Evolutionary conservation across 2,329 filamentous ascomycete genomes (phyloP).

Genomic region (Pezicula carpinea): DNA sequence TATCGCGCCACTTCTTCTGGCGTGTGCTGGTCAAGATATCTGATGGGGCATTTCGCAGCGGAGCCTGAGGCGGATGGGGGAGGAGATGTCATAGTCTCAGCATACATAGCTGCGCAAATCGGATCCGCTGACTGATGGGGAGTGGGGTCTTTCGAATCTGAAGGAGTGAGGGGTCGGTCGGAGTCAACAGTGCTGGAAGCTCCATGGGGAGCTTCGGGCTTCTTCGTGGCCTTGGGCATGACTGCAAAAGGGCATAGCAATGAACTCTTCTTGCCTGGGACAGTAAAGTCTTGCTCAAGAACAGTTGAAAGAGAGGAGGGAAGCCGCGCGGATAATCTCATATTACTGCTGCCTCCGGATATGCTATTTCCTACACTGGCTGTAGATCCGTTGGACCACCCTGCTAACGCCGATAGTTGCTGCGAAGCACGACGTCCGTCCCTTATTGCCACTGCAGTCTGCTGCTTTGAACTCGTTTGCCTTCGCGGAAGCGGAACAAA

Average conservation of each 20-base stretch:
- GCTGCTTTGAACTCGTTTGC: slow-evolving; percentile 40
- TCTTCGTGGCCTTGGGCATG: slow-evolving; percentile 13
- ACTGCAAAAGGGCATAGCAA: slow-evolving; percentile 75
- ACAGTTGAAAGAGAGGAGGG: slow-evolving; percentile 56
- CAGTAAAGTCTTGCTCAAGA: slow-evolving; percentile 87
- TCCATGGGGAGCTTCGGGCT: slow-evolving; percentile 11
- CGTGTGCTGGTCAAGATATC: slow-evolving; percentile 86
- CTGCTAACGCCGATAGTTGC: slow-evolving; percentile 44
- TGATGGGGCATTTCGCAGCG: slow-evolving; percentile 78
- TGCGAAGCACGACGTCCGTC: slow-evolving; percentile 58
- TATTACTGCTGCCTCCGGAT: slow-evolving; percentile 32
- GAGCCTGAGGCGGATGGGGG: slow-evolving; percentile 45
- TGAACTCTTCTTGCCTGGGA: slow-evolving; percentile 73
- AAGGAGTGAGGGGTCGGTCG: slow-evolving; percentile 19
- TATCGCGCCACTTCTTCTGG: slow-evolving; percentile 91
- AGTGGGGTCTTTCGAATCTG: slow-evolving; percentile 33
- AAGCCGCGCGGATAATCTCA: slow-evolving; percentile 35
- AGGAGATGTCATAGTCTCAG: slow-evolving; percentile 43
- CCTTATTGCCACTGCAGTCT: slow-evolving; percentile 58
- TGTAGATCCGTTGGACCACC: slow-evolving; percentile 38
- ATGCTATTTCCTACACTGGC: slow-evolving; percentile 33
- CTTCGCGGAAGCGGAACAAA: slow-evolving; percentile 27
- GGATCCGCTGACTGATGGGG: slow-evolving; percentile 51
- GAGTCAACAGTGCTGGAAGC: slow-evolving; percentile 18
- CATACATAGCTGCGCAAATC: slow-evolving; percentile 60